phyloP scores from a whole-genome alignment of 352 stramenopile species.

The Pythium chondricola region DNA sequence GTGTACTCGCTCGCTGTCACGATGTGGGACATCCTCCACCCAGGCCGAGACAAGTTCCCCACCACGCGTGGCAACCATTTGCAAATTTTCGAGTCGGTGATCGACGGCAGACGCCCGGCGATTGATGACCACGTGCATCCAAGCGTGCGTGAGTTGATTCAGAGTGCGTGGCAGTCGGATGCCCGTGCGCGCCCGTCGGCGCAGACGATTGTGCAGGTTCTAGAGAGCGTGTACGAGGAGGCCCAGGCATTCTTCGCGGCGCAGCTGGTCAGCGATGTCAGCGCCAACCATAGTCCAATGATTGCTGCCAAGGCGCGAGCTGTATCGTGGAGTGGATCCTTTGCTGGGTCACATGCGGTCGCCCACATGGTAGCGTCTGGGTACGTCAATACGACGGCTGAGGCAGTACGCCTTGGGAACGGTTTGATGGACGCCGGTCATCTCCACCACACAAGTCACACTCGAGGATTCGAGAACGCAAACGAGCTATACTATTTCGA shows the following conservation, averaged over 20 bases:
- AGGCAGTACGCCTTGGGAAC: conserved; percentile 38
- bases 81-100: conserved; percentile 38
- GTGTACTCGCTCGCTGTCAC: conserved; percentile 73
- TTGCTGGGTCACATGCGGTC: conserved; percentile 14
- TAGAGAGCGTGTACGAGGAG: conserved; percentile 24
- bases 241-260: conserved; percentile 13
- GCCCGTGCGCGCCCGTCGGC: conserved; percentile 17
- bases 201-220: conserved; percentile 16
- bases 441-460: conserved; percentile 40
- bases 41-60: conserved; percentile 42
- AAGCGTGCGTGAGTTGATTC: conserved; percentile 20
- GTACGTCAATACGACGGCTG: conserved; percentile 14
- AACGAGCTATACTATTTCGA: conserved; percentile 34
- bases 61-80: conserved; percentile 33
- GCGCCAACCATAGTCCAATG: neutral
- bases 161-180: conserved; percentile 22
- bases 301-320: neutral
- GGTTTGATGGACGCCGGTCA: conserved; percentile 41
- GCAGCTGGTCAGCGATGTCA: conserved; percentile 10
- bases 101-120: conserved; percentile 33
- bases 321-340: conserved; percentile 9
- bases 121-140: conserved; percentile 17
- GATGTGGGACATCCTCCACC: conserved; percentile 68
- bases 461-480: conserved; percentile 13
- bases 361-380: conserved; percentile 22